Evolutionary conservation across 225 moss, liverwort and hornwort species (phyloP).

Genomic region (Takakia lepidozioides): DNA sequence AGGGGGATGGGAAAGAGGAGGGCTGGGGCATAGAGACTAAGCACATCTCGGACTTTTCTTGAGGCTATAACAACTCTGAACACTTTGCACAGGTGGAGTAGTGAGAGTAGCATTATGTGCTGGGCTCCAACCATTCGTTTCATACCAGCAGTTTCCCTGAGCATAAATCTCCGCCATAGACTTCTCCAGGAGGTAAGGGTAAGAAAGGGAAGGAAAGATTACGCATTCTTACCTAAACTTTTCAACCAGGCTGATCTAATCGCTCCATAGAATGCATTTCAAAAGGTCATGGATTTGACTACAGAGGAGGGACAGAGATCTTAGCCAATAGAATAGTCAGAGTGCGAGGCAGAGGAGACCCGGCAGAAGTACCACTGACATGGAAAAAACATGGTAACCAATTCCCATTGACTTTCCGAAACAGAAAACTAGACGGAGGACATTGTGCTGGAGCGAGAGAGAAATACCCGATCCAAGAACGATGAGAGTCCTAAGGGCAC

Average conservation of each 20-base stretch:
- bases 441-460: background rate
- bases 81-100: background rate
- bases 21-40: background rate
- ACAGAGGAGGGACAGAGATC: background rate
- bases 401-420: too few species aligned
- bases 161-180: too few species aligned
- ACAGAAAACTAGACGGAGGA: background rate
- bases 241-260: background rate
- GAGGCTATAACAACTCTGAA: too few species aligned
- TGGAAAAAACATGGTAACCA: background rate
- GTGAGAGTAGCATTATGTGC: too few species aligned
- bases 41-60: too few species aligned
- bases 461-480: conserved; percentile 54
- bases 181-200: too few species aligned
- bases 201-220: background rate
- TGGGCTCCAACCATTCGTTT: too few species aligned
- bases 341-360: background rate
- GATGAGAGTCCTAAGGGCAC: conserved; percentile 43
- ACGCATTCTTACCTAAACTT: too few species aligned
- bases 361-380: too few species aligned
- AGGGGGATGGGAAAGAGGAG: background rate
- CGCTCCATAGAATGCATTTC: background rate
- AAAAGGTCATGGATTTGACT: too few species aligned
- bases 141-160: too few species aligned
- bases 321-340: background rate